Evolutionary conservation across 108 stramenopile genomes (phyloP), one percentile per base, ranked within the genome.

Genomic region (Cyclostephanos tholiformis): DNA sequence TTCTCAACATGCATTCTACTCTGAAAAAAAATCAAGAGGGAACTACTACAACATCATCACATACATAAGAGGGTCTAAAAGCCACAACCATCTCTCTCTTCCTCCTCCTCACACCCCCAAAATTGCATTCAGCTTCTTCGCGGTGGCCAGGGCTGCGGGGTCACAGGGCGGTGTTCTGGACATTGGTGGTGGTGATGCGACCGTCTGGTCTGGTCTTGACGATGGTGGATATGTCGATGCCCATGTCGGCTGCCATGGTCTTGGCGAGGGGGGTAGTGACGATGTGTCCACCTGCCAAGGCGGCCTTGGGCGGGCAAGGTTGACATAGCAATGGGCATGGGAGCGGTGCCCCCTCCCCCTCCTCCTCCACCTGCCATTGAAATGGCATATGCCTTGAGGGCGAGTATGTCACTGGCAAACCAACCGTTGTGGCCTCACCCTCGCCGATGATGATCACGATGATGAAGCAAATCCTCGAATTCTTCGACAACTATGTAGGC

Each of bases 401-500:
- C 85, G 11, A 91, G 87, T 35, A 96, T 88, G 62, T 97, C 48
- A 97, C 94, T 22, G 98, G 92, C 8, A 91, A 80, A 25, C 98
- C 98, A 11, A 98, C 98, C 44, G 83, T 60, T 5, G 96, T 90
- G 66, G 68, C 87, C 64, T 96, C 95, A 17, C 98, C 98, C 69
- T 98, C 98, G 16, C 65, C 82, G 1, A 93, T 95, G 30, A 97
- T 80, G 38, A 98, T 97, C 29, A 95, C 95, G 13, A 96, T 96
- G 63, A 98, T 71, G 88, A 88, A 96, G 16, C 98, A 97, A n/a
- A 79, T 96, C 96, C 53, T 96, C 95, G 59, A 97, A 98, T 3
- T 96, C 92, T 66, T 98, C 98, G 8, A 97, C 95, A 72, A 97
- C 98, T 97, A 98, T 98, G 74, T 98, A 97, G 16, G 98, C 98